Evolutionary conservation across 176 grass and related monocot species (phyloP).

Genomic region (Themeda triandra): DNA sequence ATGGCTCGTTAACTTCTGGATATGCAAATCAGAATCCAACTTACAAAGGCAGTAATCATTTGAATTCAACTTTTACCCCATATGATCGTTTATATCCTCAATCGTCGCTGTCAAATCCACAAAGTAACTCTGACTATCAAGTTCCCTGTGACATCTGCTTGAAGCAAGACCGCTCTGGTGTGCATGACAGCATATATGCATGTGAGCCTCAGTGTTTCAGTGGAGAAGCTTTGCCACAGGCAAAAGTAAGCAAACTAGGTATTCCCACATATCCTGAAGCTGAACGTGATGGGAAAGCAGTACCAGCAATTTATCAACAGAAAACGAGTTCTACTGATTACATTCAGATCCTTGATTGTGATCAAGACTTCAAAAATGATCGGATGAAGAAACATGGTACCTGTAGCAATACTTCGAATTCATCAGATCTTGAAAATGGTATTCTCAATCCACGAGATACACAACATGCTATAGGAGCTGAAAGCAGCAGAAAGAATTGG

Average conservation of each 20-base stretch:
- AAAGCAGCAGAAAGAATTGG: slow-evolving; percentile 4
- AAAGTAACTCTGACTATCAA: slow-evolving; percentile 17
- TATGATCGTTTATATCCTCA: not conserved
- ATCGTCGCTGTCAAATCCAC: not conserved
- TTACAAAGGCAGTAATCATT: not conserved
- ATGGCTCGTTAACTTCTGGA: not conserved
- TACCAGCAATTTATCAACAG: slow-evolving; percentile 2
- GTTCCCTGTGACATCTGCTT: slow-evolving; percentile 26
- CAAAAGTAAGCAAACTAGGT: slow-evolving; percentile 3
- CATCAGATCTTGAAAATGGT: slow-evolving; percentile 28
- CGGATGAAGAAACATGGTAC: slow-evolving; percentile 1
- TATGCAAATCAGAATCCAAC: slow-evolving; percentile 30
- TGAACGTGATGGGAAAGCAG: not conserved
- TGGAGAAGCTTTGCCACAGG: not conserved
- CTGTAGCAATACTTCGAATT: not conserved
- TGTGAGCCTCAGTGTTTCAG: slow-evolving; percentile 4
- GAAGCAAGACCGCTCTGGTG: not conserved
- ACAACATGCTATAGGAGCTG: slow-evolving; percentile 5
- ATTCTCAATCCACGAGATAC: not conserved
- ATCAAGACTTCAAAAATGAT: not conserved
- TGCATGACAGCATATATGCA: slow-evolving; percentile 4
- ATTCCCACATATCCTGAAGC: slow-evolving; percentile 16
- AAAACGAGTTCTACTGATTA: slow-evolving; percentile 25
- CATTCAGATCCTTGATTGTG: not conserved
- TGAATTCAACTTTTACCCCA: not conserved